Base-by-base conservation (phyloP, 805 yeast genomes). In the Ogataea minuta region DNA sequence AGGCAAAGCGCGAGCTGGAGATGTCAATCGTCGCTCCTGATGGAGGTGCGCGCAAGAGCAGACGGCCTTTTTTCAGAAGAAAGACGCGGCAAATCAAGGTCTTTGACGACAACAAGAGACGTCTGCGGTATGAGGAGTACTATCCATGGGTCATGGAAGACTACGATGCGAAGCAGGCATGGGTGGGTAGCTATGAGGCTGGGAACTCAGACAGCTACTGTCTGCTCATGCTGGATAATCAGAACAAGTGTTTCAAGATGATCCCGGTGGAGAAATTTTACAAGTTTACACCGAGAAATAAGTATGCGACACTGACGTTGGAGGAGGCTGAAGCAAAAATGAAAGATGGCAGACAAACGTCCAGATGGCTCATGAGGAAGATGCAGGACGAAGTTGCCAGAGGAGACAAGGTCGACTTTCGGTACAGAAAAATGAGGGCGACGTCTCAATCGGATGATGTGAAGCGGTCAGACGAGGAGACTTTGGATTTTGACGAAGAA, bases 101-200 rank as follows among this genome's bases (percentile, higher is more conserved):
- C 19, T 78, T 87, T 59, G 88, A 88, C 55, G 98, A 90, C 52
- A 77, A 77, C 7, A 90, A 87, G 45, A 75, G 91, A 46, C 83
- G 79, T 56, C 68, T 93, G 46, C 73, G 98, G 57, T 93, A 91
- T 59, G 99, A 93, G 65, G 99, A 93, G 64, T 87, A 83, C 60
- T 91, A 86, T 54, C 99, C 99, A 0, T 93, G 99, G 99, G 95
- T 93, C 12, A 68, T 93, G 72, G 99, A 93, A 66, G 99, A 93
- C 64, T 91, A 85, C 60, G 96, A 89, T 56, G 96, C 95, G 31
- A 74, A 77, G 45, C 91, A 93, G 58, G 91, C 95, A 0, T 93
- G 87, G 84, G 97, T 90, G 13, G 96, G 98, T 25, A 84, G 82
- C 52, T 93, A 87, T 64, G 99, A 93, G 66, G 98, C 97, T 1